Base-by-base conservation (phyloP, 345 rosid genomes). In the Eucalyptus coolabah region DNA sequence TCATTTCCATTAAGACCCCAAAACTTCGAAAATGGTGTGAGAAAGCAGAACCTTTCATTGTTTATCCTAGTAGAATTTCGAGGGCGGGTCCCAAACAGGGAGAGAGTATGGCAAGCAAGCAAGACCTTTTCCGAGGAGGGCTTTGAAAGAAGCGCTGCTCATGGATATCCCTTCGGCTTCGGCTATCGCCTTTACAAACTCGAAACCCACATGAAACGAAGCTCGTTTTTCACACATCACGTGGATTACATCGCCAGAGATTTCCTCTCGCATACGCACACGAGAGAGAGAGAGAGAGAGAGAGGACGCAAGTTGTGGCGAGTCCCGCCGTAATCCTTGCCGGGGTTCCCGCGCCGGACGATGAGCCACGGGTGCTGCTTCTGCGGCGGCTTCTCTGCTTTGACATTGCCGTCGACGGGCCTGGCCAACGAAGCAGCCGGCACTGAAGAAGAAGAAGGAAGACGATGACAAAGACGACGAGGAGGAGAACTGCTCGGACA, bases 261-360 rank as follows among this genome's bases (percentile, higher is more conserved):
- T 34, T 34, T 69, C 37, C 81, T 34, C 42, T 69, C 13, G 5
- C 81, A 69, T 18, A 18, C 42, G 24, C 81, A 18, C 81, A 19
- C 7, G 5, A 34, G 81, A 69, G 24, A 32, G 18, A 24, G 59
- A 44, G 45, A 44, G 60, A 63, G n/a, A 51, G 56, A 51, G 56
- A 53, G 56, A 3, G 56, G 26, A 91, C 47, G 40, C 44, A 97
- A 98, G 88, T 96, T 96, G 89, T 97, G 99, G 56, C 99, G 97
- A 53, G 98, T 97, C 92, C 95, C 94, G 50, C 93, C 89, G 90
- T 95, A 97, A 90, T 91, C 93, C 53, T 94, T 92, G 83, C 98
- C 98, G 53, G 99, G 99, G 87, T 97, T 96, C 28, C 99, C 97
- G 47, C 96, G 97, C 24, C 98, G 97, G 72, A 96, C 97, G 86